phyloP scores from a whole-genome alignment of 1,139 yeast genomes.

The Candida dubliniensis region DNA sequence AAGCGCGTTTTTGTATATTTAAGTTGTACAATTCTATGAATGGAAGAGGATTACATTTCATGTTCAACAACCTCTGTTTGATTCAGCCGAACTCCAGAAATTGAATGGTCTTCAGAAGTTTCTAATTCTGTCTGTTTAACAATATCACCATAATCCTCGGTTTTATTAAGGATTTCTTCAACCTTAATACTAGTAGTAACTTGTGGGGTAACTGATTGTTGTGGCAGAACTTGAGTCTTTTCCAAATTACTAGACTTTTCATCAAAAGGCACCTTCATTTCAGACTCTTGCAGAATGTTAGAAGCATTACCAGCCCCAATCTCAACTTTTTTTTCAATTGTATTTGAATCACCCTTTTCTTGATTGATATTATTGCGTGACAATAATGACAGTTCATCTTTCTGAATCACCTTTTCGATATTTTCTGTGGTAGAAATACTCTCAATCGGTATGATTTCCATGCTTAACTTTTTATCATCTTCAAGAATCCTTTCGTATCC shows the following conservation, averaged over 20 bases:
- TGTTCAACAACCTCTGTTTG: no score
- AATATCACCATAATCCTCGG: background rate
- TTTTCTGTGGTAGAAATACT: background rate
- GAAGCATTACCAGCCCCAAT: no score
- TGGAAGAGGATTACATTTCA: no score
- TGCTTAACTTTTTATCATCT: background rate
- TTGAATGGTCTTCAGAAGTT: no score
- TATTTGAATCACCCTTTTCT: no score
- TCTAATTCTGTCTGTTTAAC: background rate
- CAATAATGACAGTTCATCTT: no score
- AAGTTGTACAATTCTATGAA: no score
- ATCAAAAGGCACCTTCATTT: background rate
- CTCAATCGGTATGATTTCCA: background rate
- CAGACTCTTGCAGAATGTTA: background rate
- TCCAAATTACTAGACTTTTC: background rate
- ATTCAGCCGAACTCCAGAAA: no score
- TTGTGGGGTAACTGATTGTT: background rate
- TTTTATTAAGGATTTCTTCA: background rate
- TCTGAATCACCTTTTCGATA: background rate
- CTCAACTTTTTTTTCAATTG: no score
- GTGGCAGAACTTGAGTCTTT: background rate
- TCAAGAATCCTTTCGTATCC: slow-evolving; percentile 9
- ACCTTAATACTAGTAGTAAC: no score
- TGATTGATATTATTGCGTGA: no score
- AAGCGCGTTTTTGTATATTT: no score